These are phyloP conservation scores for Phaseolus lunatus DNA, from an alignment of 306 rosid genomes.

Conservation along the genomic window DNA sequence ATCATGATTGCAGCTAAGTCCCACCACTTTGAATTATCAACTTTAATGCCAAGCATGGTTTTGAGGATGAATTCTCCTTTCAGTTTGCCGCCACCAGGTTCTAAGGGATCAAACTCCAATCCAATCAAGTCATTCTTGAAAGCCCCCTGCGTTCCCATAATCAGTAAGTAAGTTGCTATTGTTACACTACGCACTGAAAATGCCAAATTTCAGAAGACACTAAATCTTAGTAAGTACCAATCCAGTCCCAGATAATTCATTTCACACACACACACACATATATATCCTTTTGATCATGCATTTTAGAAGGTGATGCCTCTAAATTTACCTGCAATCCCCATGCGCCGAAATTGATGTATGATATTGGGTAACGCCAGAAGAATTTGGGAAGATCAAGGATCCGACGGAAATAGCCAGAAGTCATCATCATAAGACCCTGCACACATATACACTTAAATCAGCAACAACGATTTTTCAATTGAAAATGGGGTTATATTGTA, in stretches of 20 bases:
- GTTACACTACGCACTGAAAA: too few relatives aligned
- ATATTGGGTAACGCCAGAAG: constrained; percentile 88
- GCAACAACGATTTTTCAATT: neutral
- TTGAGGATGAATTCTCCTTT: constrained; percentile 70
- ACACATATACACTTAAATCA: neutral
- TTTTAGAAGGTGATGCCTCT: neutral
- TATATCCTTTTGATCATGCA: neutral
- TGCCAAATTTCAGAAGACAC: too few relatives aligned
- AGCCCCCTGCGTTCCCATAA: constrained; percentile 69
- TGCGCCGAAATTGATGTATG: constrained; percentile 81
- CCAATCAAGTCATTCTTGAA: constrained; percentile 89
- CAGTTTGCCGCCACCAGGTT: constrained; percentile 66
- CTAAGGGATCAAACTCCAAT: constrained; percentile 65
- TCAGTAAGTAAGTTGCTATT: neutral
- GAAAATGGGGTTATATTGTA: neutral
- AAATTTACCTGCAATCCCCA: constrained; percentile 84
- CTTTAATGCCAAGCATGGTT: constrained; percentile 67
- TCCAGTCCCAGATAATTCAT: too few relatives aligned
- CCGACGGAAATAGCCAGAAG: constrained; percentile 77
- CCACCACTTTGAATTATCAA: constrained; percentile 87
- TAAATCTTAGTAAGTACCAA: too few relatives aligned
- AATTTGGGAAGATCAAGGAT: constrained; percentile 75
- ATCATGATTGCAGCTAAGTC: constrained; percentile 69
- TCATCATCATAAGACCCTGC: constrained; percentile 95
- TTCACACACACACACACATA: too few relatives aligned